Evolutionary conservation across 2,329 filamentous ascomycete genomes (phyloP).

Genomic region (Pleomassaria siparia): DNA sequence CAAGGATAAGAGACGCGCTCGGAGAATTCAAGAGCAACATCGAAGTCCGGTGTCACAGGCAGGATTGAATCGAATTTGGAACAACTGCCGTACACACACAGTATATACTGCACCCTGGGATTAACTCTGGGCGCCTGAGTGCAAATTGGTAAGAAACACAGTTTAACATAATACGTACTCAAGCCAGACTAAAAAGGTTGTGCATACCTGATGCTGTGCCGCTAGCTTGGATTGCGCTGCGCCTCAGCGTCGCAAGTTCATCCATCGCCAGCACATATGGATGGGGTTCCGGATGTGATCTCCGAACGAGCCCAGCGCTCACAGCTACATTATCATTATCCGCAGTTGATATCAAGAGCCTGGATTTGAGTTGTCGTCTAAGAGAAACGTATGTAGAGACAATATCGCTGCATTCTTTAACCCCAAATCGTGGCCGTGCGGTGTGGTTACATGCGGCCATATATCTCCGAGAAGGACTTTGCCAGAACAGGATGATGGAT

Average conservation of each 20-base stretch:
- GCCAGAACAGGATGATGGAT: too few relatives aligned
- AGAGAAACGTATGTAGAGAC: not conserved
- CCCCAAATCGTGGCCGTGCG: not conserved
- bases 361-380: slow-evolving; percentile 6
- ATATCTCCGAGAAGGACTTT: not conserved
- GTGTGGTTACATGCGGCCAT: slow-evolving; percentile 4
- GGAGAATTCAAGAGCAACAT: too few relatives aligned
- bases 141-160: too few relatives aligned
- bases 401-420: not conserved
- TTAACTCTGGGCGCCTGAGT: too few relatives aligned
- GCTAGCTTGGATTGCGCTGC: not conserved
- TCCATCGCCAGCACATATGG: not conserved
- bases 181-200: too few relatives aligned
- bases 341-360: not conserved
- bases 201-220: not conserved
- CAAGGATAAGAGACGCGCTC: too few relatives aligned
- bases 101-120: too few relatives aligned
- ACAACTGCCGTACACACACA: too few relatives aligned
- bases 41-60: slow-evolving; percentile 1
- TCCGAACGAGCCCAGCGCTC: slow-evolving; percentile 6
- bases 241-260: slow-evolving; percentile 1
- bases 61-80: slow-evolving; percentile 5
- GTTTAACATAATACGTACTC: too few relatives aligned
- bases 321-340: too few relatives aligned
- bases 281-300: slow-evolving; percentile 6